Evolutionary conservation across 768 basidiomycete genomes (phyloP), one percentile per base, ranked within the genome.

Genomic region (Xerocomellus intermedius): DNA sequence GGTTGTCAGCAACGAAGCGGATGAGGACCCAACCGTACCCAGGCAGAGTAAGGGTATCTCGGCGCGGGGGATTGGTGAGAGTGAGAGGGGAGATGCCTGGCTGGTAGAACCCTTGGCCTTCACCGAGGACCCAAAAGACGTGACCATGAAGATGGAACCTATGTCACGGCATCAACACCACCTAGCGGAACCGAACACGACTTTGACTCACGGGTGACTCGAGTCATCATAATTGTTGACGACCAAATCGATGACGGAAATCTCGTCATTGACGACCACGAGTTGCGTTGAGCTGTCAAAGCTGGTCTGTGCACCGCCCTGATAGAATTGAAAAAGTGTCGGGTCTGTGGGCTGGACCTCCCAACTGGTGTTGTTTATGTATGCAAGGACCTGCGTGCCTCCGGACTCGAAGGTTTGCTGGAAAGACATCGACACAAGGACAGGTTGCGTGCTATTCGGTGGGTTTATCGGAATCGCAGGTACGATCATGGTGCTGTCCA

Each of bases 1-100:
- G 73, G 50, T 78, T 78, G 59, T 79, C 75, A 6, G 72, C 69
- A 16, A 75, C 64, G 54, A 77, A 77, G 30, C 78, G 73, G 21
- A 79, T 66, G 17, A 67, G 64, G 28, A 68, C 58, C 62, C 66
- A 78, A 28, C 70, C 69, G 53, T 61, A 77, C 19, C 71, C 71
- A 1, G 76, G 76, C 39, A 79, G 55, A 36, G 76, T 65, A 16
- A 76, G 52, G 1, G 77, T 77, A 59, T 79, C 78, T 9, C 77
- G 67, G 12, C 75, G 67, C 53, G 77, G 68, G 8, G 77, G 73
- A 48, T 77, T 73, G 53, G 52, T 66, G 43, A 67, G 65, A 38
- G 68, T 71, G 46, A 79, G 33, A 16, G 58, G 36, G 5, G 69
- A 68, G 22, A 52, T 21, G 57, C 55, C 65, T 52, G 66, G 36